Evolutionary conservation across 129 eudicot species (phyloP).

Genomic region (Ambrosia artemisiifolia): DNA sequence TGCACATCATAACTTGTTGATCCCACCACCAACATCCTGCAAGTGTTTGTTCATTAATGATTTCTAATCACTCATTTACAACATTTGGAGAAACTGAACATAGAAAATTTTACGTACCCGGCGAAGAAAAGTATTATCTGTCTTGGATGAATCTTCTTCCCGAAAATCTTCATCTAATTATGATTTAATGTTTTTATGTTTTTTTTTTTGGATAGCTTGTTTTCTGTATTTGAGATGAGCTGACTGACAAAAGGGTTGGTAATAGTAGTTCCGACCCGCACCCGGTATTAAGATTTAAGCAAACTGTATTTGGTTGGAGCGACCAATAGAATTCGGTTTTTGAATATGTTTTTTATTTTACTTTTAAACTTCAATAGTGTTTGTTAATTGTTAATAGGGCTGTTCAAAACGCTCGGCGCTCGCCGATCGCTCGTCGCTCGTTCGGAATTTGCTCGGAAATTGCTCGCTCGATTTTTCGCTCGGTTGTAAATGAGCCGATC

Average conservation of each 20-base stretch:
- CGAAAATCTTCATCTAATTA: constrained; percentile 49
- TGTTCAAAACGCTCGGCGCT: too few species aligned
- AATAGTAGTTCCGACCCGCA: neutral
- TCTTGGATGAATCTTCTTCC: constrained; percentile 55
- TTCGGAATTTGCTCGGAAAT: too few species aligned
- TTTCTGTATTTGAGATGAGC: neutral
- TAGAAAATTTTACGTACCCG: constrained; percentile 40
- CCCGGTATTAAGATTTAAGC: neutral
- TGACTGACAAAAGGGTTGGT: neutral
- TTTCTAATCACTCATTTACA: neutral
- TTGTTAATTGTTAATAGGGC: too few species aligned
- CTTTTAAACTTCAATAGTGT: too few species aligned
- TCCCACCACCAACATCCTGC: constrained; percentile 49
- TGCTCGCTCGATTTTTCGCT: too few species aligned
- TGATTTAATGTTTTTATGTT: neutral
- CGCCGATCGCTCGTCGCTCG: too few species aligned
- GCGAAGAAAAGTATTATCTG: constrained; percentile 48
- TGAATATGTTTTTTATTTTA: too few species aligned
- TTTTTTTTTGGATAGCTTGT: too few species aligned
- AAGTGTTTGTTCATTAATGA: neutral
- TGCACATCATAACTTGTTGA: constrained; percentile 69
- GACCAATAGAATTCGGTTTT: too few species aligned
- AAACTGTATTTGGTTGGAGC: too few species aligned
- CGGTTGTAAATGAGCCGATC: too few species aligned
- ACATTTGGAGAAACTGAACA: neutral